Base-by-base conservation (phyloP, 306 rosid genomes). In the Fragaria nilgerrensis region DNA sequence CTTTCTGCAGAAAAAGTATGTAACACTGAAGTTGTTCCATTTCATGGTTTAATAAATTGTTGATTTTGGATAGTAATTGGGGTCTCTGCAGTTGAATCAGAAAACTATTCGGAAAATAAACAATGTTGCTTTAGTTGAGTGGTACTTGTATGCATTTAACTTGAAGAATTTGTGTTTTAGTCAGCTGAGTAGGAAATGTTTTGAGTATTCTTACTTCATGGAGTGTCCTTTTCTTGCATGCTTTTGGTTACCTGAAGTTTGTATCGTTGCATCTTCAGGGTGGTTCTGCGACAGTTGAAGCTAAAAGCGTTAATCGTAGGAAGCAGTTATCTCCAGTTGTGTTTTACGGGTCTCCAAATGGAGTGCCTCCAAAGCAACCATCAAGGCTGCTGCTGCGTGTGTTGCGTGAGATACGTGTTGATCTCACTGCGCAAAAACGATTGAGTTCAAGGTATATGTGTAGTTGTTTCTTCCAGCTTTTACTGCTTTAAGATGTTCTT, bases 281-380 rank as follows among this genome's bases (percentile, higher is more conserved):
- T 68, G 86, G 81, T 77, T 82, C 87, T 66, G 77, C 80, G 66
- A 74, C 66, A 81, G 75, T 77, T 64, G 82, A 85, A 84, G 72
- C 83, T 45, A 80, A 77, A 75, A 79, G 78, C 74, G 59, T 61
- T 56, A 71, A 70, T 72, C 23, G 39, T 61, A 81, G 76, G 73
- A 89, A 86, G 84, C 86, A 89, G 77, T 36, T 92, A 76, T 92
- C 98, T 70, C 98, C 98, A 4, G 70, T 90, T 50, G 87, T 94
- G 75, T 92, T 94, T 74, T 92, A 94, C 68, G 96, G 97, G 56
- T 90, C 98, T 75, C 97, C 98, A 13, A 66, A 77, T 41, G 98
- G 97, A 3, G 93, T 94, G 16, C 97, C 96, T 67, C 97, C 95
- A 20, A 94, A 92, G 82, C 82, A 80, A 74, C 96, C 98, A 49